Evolutionary conservation across 768 basidiomycete species (phyloP).

Genomic region (Russula brevipes): DNA sequence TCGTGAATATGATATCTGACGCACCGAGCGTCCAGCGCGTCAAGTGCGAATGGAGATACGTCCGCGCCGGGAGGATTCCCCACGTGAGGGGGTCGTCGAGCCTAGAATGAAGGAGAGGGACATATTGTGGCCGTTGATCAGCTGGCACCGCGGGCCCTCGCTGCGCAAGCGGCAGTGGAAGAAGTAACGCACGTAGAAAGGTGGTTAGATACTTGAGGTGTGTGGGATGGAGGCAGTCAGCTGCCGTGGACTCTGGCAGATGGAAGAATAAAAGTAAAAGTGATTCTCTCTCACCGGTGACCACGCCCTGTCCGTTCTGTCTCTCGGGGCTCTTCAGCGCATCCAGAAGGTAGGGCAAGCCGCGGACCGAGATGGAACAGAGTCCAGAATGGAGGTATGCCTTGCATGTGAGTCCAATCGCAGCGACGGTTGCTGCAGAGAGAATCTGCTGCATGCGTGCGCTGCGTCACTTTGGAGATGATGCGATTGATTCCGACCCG

Average conservation of each 20-base stretch:
- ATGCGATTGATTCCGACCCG: not conserved
- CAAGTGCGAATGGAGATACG: slow-evolving; percentile 52
- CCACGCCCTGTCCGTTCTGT: slow-evolving; percentile 52
- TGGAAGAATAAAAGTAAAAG: not conserved
- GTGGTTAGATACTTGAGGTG: slow-evolving; percentile 76
- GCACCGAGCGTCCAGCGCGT: slow-evolving; percentile 93
- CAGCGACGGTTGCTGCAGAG: slow-evolving; percentile 56
- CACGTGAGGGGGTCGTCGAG: slow-evolving; percentile 83
- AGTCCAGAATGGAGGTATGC: slow-evolving; percentile 64
- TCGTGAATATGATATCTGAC: slow-evolving; percentile 92
- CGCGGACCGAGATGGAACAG: slow-evolving; percentile 63
- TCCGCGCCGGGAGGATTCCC: slow-evolving; percentile 70
- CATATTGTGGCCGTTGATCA: not conserved
- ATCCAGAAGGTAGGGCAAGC: slow-evolving; percentile 56
- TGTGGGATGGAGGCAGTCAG: not conserved
- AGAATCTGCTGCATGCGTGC: slow-evolving; percentile 29
- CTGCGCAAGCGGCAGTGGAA: not conserved
- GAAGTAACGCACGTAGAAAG: slow-evolving; percentile 70
- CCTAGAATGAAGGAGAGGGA: slow-evolving; percentile 34
- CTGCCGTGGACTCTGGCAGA: too few relatives aligned
- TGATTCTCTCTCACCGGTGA: slow-evolving; percentile 60
- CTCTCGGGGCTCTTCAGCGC: slow-evolving; percentile 51
- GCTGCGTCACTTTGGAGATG: not conserved
- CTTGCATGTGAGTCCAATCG: slow-evolving; percentile 75
- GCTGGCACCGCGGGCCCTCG: too few relatives aligned